phyloP scores from a whole-genome alignment of 208 protist species.

The Acanthamoeba lenticulata region DNA sequence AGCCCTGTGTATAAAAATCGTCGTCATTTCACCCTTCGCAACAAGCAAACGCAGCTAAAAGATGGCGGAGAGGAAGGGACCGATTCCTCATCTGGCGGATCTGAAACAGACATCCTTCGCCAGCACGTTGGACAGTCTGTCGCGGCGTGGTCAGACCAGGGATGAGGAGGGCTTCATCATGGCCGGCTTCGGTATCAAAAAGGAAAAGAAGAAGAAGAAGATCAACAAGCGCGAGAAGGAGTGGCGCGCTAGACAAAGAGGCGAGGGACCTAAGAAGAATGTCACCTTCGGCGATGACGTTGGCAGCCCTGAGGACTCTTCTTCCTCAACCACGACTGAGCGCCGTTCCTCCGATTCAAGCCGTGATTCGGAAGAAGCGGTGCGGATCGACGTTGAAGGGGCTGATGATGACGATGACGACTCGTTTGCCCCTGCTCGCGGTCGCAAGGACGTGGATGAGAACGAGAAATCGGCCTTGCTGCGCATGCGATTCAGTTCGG shows the following conservation, averaged over 20 bases:
- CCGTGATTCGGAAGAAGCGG: neutral
- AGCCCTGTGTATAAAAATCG: too few species aligned
- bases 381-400: constrained; percentile 11
- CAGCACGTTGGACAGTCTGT: constrained; percentile 56
- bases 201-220: constrained; percentile 67
- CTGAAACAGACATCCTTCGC: constrained; percentile 52
- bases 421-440: constrained; percentile 18
- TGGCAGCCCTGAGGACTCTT: neutral
- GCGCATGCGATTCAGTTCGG: constrained; percentile 46
- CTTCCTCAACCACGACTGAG: neutral
- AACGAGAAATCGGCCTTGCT: constrained; percentile 21
- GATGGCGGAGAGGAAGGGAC: constrained; percentile 45
- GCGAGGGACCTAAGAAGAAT: constrained; percentile 4
- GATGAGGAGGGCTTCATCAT: constrained; percentile 56
- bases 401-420: constrained; percentile 26
- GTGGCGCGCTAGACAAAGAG: constrained; percentile 13
- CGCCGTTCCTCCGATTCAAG: neutral
- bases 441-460: constrained; percentile 38
- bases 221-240: constrained; percentile 57
- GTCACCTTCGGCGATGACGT: neutral
- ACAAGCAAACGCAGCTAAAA: too few species aligned
- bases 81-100: constrained; percentile 36
- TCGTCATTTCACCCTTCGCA: too few species aligned
- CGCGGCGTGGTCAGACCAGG: neutral
- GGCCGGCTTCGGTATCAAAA: constrained; percentile 36